Evolutionary conservation across 192 early-diverging fungal genomes (phyloP), one percentile per base, ranked within the genome.

Genomic region (Podila epigama): DNA sequence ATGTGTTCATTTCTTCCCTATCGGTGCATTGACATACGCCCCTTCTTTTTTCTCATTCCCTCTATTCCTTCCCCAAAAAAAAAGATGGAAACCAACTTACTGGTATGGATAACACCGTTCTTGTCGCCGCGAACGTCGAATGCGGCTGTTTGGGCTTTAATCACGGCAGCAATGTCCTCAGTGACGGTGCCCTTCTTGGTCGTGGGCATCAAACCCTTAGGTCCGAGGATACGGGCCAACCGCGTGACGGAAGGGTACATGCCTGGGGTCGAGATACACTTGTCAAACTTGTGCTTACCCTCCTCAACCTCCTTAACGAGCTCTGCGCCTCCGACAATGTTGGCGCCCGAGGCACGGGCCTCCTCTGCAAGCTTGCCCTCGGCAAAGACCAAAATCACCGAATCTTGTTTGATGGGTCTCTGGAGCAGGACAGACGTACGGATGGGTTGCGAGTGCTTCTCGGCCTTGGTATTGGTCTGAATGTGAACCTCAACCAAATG

Each of bases 131-230:
- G 88, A 53, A 95, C 93, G 55, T 95, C 94, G 55, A 87, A 88
- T 18, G 91, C 81, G 33, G 89, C 89, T 56, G 87, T 87, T 32
- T 94, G 79, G 39, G 79, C 85, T 42, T 56, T 79, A 28, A 97
- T 89, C 25, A 87, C 84, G 7, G 77, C 83, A 0, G 83, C 67
- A 36, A 97, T 86, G 65, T 93, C 92, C 54, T 90, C 87, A 1
- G 92, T 92, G 4, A 95, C 94, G 22, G 94, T 96, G 51, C 92
- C 92, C 69, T 91, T 92, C 52, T 92, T 92, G 27, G 87, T 82
- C 4, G 91, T 96, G 27, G 97, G 97, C 97, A 98, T 97, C 61
- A 98, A 83, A n/a, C 95, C 94, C 75, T 94, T 94, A 29, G 97
- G 97, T 63, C 97, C 97, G 67, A 98, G 78, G 29, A 96, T 75